Evolutionary conservation across 768 basidiomycete species (phyloP), one percentile per base, ranked within the genome.

Genomic region (Phaeotremella skinneri): DNA sequence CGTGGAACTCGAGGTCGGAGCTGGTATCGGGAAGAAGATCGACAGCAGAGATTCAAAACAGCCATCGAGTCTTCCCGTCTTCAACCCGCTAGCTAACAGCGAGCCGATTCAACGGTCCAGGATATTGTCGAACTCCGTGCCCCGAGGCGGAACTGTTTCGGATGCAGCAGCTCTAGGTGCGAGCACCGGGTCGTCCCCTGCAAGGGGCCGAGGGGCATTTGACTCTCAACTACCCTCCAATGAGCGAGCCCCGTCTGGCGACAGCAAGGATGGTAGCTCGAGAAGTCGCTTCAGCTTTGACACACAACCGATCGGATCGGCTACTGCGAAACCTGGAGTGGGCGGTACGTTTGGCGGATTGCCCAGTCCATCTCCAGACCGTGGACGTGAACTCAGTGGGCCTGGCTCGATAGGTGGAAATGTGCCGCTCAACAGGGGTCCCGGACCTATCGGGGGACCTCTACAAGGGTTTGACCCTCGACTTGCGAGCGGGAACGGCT

Each of bases 201-300:
- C 63, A 2, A 37, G 68, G 17, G 68, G 68, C 7, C 31, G 68
- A 49, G 13, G 55, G 14, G 64, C 61, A 7, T 30, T 21, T 4
- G 56, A 37, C 31, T 31, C 49, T 9, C 52, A 53, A 2, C 29
- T 47, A 9, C 13, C 62, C 1, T 37, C 34, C 17, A 58, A 34
- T 14, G 62, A 59, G 25, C 34, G 63, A 31, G 55, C 34, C 4
- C 52, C 56, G 17, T 64, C 59, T 50, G 63, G 59, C 16, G 66
- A 62, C 4, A 61, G 61, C 32, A 59, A 56, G 41, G 63, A 67
- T 26, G 53, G 58, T 14, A 55, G 37, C 39, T 20, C 41, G 17
- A 61, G 52, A 32, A 60, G 61, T 52, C 49, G 67, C 41, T 72
- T 72, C 59, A 45, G 42, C n/a, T 58, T 67, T 37, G 68, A 69